Conservation (phyloP, 1,284 basidiomycete species). For the Melampsora abietis-canadensis region DNA sequence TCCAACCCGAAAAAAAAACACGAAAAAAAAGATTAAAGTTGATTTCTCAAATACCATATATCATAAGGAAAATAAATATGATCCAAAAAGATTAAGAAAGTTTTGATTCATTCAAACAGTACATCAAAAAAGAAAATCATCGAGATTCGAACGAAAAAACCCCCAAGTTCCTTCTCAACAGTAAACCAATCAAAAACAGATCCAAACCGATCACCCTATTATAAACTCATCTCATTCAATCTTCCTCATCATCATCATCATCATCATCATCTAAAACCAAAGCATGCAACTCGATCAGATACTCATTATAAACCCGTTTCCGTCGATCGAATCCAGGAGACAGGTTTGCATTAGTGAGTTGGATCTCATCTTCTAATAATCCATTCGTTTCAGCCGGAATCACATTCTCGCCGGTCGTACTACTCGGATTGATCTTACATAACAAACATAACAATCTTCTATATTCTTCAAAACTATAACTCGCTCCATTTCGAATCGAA, state of each 20-base stretch:
- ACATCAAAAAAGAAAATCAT: too few species aligned
- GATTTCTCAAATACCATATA: too few species aligned
- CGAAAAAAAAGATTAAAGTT: too few species aligned
- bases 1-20: too few species aligned
- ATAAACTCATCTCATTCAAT: too few species aligned
- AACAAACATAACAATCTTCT: constrained; percentile 26
- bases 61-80: too few species aligned
- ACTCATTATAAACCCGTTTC: constrained; percentile 39
- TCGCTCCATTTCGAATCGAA: constrained; percentile 31
- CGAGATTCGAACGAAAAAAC: too few species aligned
- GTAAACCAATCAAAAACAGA: too few species aligned
- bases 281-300: constrained; percentile 38
- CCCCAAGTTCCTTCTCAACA: too few species aligned
- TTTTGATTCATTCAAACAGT: too few species aligned
- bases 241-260: constrained; percentile 12
- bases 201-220: too few species aligned
- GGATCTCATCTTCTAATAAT: constrained; percentile 1
- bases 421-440: constrained; percentile 22
- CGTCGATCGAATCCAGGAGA: constrained; percentile 26
- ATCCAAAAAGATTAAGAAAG: too few species aligned
- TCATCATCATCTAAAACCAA: constrained; percentile 39
- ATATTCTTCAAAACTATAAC: constrained; percentile 38
- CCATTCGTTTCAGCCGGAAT: background rate
- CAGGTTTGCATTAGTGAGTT: background rate
- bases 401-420: constrained; percentile 7